A percentile compares a stretch with the other conserved stretches of the same genome.
Evolutionary conservation across 306 rosid species (phyloP).

Genomic region (Glycine latifolia): DNA sequence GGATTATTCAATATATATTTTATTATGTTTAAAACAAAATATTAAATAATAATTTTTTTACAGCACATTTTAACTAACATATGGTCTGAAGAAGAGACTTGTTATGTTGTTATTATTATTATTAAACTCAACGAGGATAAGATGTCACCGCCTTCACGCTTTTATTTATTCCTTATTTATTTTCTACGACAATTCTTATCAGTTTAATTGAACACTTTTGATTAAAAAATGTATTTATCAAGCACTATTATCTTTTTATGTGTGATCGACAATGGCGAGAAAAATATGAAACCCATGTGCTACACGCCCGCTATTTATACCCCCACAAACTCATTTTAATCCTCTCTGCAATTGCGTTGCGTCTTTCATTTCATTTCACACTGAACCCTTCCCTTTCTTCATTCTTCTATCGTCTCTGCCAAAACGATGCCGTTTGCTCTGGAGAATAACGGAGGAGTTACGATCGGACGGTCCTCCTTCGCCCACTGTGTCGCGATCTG

Average conservation of each 20-base stretch:
- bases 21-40: not conserved
- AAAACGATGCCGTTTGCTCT: conserved; percentile 64
- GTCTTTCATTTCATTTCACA: conserved; percentile 21
- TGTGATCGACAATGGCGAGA: conserved; percentile 44
- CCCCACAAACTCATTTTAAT: conserved; percentile 4
- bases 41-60: not conserved
- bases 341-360: not conserved
- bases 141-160: conserved; percentile 36
- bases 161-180: conserved; percentile 50
- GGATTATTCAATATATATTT: not conserved
- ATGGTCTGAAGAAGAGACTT: not conserved
- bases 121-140: conserved; percentile 55
- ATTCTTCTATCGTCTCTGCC: not conserved
- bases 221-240: not conserved
- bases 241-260: not conserved
- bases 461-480: conserved; percentile 56
- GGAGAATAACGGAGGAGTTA: conserved; percentile 40
- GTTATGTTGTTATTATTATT: not conserved
- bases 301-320: conserved; percentile 45
- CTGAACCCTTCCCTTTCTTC: not conserved
- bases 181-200: not conserved
- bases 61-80: not conserved
- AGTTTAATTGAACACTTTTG: conserved; percentile 19
- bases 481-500: conserved; percentile 56
- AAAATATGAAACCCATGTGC: conserved; percentile 66